Evolutionary conservation across 2,329 filamentous ascomycete genomes (phyloP).

Genomic region (Talaromyces marneffei): DNA sequence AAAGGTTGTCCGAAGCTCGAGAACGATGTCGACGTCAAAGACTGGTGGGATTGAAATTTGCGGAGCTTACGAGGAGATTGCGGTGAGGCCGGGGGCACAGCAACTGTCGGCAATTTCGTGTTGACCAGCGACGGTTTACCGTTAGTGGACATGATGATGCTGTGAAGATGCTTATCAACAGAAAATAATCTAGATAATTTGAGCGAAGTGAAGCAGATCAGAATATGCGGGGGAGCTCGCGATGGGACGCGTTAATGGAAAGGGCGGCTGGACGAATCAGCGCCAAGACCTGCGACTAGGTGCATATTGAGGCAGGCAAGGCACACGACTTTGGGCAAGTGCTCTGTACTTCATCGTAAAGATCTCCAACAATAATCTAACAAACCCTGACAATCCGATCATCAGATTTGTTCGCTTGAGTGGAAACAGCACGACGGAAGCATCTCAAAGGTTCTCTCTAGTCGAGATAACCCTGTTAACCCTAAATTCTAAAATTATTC

Average conservation of each 20-base stretch:
- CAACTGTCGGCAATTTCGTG: constrained; percentile 9
- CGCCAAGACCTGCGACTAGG: not conserved
- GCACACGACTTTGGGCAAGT: no score
- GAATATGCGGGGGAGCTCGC: constrained; percentile 3
- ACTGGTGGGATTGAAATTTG: constrained; percentile 69
- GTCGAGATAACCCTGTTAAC: not conserved
- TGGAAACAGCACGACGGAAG: not conserved
- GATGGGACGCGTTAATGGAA: constrained; percentile 7
- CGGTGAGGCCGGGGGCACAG: constrained; percentile 22
- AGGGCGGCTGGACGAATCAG: constrained; percentile 1
- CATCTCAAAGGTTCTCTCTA: not conserved
- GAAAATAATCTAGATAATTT: not conserved
- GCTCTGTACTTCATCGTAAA: no score
- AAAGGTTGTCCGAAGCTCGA: constrained; percentile 40
- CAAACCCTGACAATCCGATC: not conserved
- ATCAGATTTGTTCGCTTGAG: not conserved
- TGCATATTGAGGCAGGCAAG: not conserved
- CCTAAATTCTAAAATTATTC: not conserved
- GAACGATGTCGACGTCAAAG: constrained; percentile 53
- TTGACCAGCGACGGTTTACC: constrained; percentile 18
- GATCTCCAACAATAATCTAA: not conserved
- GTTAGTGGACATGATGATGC: constrained; percentile 20
- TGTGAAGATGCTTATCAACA: not conserved
- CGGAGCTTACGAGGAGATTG: constrained; percentile 63
- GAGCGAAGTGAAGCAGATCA: not conserved